Percentiles rank a stretch among this genome's conserved stretches.
These are phyloP conservation scores for Acacia concinna DNA, from an alignment of 331 rosid genomes.

Conservation along the genomic window DNA sequence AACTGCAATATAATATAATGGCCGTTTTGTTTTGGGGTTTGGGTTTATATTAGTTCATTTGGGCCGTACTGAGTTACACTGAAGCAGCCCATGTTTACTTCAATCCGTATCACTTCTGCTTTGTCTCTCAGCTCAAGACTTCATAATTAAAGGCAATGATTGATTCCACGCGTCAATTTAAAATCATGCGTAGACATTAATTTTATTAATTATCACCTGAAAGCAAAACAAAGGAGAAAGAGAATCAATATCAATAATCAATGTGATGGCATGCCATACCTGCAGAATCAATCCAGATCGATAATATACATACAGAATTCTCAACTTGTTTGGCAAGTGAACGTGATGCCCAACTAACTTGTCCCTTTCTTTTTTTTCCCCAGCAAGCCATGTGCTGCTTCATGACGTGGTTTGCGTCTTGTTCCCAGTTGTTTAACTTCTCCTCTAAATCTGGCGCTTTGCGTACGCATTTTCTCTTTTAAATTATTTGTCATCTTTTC, in stretches of 20 bases:
- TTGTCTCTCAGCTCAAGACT: neutral
- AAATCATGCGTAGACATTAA: neutral
- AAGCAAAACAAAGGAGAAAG: neutral
- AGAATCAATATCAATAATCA: neutral
- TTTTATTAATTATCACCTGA: neutral
- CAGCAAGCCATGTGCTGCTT: neutral
- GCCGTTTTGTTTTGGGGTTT: neutral
- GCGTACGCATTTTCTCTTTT: neutral
- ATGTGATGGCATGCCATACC: neutral
- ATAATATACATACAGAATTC: neutral
- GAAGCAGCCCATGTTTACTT: neutral
- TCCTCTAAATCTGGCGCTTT: neutral
- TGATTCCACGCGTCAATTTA: neutral
- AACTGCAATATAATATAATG: no score
- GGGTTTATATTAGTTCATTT: constrained; percentile 4
- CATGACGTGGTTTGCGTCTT: neutral
- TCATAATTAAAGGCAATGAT: neutral
- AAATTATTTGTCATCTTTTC: neutral
- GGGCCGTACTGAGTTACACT: neutral
- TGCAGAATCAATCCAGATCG: neutral
- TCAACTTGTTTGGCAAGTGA: neutral
- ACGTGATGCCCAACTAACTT: neutral
- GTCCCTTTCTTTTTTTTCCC: neutral
- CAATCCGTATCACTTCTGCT: no score
- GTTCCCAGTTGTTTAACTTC: neutral